Percentiles rank a stretch among this genome's conserved stretches.
Conservation (phyloP, 768 basidiomycete species). For the Trametes cingulata region DNA sequence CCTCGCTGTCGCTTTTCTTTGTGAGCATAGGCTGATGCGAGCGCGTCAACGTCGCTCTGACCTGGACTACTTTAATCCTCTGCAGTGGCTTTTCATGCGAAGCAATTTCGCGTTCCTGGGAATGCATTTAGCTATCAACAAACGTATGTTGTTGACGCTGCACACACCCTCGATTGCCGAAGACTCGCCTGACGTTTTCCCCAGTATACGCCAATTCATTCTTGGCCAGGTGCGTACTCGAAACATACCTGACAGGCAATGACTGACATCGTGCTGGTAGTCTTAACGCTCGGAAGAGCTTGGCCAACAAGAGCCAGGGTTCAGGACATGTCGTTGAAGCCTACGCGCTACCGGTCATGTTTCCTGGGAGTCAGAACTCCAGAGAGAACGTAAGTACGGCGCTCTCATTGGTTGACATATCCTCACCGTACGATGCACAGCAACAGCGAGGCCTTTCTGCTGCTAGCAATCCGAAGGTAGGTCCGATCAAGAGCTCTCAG, state of each 20-base stretch:
- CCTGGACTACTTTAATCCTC: too few relatives aligned
- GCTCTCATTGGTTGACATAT: too few relatives aligned
- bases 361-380: not conserved
- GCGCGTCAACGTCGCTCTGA: not conserved
- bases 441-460: not conserved
- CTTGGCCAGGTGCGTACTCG: slow-evolving; percentile 12
- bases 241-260: not conserved
- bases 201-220: slow-evolving; percentile 23
- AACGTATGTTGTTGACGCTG: slow-evolving; percentile 26
- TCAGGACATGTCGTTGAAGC: slow-evolving; percentile 1
- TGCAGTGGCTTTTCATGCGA: slow-evolving; percentile 30
- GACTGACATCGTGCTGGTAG: not conserved
- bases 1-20: slow-evolving; percentile 24
- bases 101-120: slow-evolving; percentile 30
- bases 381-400: slow-evolving; percentile 3
- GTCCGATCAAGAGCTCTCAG: not conserved
- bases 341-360: slow-evolving; percentile 9
- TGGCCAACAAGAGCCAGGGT: slow-evolving; percentile 10
- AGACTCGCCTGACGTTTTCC: too few relatives aligned
- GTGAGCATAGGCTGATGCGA: slow-evolving; percentile 14
- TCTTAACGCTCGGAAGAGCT: slow-evolving; percentile 16
- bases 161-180: not conserved
- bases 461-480: not conserved
- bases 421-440: not conserved
- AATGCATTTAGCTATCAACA: slow-evolving; percentile 31